Base-by-base conservation (phyloP, 805 yeast species). In the Jamesozyma gamospora region DNA sequence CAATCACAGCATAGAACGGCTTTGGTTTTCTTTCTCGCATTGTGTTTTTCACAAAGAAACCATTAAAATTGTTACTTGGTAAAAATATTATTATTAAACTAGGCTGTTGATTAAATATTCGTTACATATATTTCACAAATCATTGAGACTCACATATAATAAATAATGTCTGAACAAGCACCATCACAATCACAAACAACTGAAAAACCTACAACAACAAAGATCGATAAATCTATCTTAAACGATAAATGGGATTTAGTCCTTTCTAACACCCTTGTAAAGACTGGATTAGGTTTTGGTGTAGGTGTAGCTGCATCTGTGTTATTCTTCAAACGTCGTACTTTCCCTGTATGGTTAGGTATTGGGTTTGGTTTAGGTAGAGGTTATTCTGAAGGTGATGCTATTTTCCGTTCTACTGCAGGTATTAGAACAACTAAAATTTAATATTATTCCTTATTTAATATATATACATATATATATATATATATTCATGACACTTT, bases 291-390 rank as follows among this genome's bases (percentile, higher is more conserved):
- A 48, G 99, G 99, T 37, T 80, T 92, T 51, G 97, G 97, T 48
- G 92, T 81, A 34, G 99, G 99, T 66, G 95, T 92, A 27, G 74
- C 90, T 43, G 83, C 94, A 34, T 85, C 96, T 8, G 94, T 88
- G 33, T 65, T 92, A 44, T 66, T 92, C 42, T 92, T 92, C 72
- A 85, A 74, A 64, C 84, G 97, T 72, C 79, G 97, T 66, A 74
- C 95, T 9, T 92, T 87, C 78, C 98, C 98, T 40, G 97, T 90
- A 32, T 88, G 96, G 95, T 66, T 90, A 46, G 98, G 98, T 49
- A 67, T 87, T 48, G 99, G 99, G 29, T 90, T 92, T 56, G 99
- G 99, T 50, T 74, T 88, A 46, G 99, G 99, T 49, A 82, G 96
- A 70, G 96, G 96, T 40, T 92, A 87, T 66, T 79, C 97, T 45